These are phyloP conservation scores for Candida hungchunana DNA, from an alignment of 805 yeast species.

Conservation along the genomic window DNA sequence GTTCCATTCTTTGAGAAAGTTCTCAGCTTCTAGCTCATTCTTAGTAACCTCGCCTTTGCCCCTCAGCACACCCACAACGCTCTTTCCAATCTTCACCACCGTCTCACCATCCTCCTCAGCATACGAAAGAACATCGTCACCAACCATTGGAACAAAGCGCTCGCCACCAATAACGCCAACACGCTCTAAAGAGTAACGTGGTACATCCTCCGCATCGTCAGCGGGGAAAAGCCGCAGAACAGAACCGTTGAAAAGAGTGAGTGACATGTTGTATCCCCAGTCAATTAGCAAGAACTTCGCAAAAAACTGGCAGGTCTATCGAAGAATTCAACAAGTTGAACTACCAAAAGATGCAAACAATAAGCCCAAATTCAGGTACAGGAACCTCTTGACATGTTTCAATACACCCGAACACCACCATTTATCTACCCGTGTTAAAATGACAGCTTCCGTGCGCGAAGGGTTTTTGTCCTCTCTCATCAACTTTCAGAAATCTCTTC, in stretches of 20 bases:
- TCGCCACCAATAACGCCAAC: constrained; percentile 1
- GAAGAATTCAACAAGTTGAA: no score
- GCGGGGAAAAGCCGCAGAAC: constrained; percentile 26
- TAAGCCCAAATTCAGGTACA: no score
- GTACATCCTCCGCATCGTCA: constrained; percentile 24
- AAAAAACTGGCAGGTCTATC: no score
- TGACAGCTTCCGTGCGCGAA: no score
- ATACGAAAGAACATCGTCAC: constrained; percentile 9
- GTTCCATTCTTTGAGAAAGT: constrained; percentile 12
- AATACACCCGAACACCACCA: background rate
- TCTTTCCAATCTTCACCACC: constrained; percentile 6
- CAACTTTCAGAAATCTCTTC: no score
- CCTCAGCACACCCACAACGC: constrained; percentile 3
- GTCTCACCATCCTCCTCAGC: constrained; percentile 1
- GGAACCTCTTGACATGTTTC: no score
- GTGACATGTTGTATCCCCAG: constrained; percentile 3
- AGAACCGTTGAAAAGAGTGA: constrained; percentile 2
- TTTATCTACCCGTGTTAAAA: no score
- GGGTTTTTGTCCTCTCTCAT: no score
- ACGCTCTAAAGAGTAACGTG: constrained; percentile 25
- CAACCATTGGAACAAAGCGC: constrained; percentile 16
- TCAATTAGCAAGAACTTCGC: no score
- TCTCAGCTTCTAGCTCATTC: background rate
- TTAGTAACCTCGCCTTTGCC: background rate
- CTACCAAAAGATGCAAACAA: no score